phyloP scores from a whole-genome alignment of 1,284 basidiomycete genomes.

The Porogramme epimiltina region DNA sequence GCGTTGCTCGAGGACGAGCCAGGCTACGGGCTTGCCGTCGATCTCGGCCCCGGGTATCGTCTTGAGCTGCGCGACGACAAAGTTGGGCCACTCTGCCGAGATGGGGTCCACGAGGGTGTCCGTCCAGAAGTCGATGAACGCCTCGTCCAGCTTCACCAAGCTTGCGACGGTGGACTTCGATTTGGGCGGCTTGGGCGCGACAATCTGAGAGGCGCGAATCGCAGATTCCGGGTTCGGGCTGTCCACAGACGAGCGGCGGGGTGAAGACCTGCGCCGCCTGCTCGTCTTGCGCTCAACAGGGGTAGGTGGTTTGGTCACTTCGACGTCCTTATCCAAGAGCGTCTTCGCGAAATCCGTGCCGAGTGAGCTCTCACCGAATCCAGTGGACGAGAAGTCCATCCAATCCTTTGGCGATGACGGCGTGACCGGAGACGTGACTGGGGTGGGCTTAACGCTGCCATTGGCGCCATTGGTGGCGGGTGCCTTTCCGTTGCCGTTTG shows the following conservation, averaged over 20 bases:
- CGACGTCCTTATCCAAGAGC: slow-evolving; percentile 59
- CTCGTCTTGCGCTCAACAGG: slow-evolving; percentile 30
- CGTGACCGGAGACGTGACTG: slow-evolving; percentile 16
- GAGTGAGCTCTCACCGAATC: slow-evolving; percentile 53
- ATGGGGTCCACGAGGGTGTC: slow-evolving; percentile 70
- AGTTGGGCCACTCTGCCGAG: slow-evolving; percentile 60
- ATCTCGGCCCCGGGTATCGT: slow-evolving; percentile 22
- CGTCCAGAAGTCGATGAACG: slow-evolving; percentile 78
- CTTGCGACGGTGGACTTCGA: slow-evolving; percentile 48
- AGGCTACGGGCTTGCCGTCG: slow-evolving; percentile 43
- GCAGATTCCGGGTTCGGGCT: slow-evolving; percentile 18
- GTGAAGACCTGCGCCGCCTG: slow-evolving; percentile 31
- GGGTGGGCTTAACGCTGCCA: slow-evolving; percentile 5
- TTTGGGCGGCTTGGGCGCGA: slow-evolving; percentile 24
- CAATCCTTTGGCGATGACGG: slow-evolving; percentile 36
- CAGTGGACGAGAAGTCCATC: slow-evolving; percentile 57
- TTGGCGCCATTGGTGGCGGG: slow-evolving; percentile 4
- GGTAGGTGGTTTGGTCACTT: slow-evolving; percentile 50
- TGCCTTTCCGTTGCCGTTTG: slow-evolving; percentile 23
- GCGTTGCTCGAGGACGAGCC: slow-evolving; percentile 67
- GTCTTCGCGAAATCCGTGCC: slow-evolving; percentile 55
- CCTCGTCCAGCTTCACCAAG: slow-evolving; percentile 67
- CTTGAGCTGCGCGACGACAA: slow-evolving; percentile 69
- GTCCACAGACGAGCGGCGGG: slow-evolving; percentile 31
- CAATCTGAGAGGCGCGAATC: slow-evolving; percentile 8